These are phyloP conservation scores for Alternaria longipes DNA, from an alignment of 2,329 filamentous ascomycete genomes.

Conservation along the genomic window DNA sequence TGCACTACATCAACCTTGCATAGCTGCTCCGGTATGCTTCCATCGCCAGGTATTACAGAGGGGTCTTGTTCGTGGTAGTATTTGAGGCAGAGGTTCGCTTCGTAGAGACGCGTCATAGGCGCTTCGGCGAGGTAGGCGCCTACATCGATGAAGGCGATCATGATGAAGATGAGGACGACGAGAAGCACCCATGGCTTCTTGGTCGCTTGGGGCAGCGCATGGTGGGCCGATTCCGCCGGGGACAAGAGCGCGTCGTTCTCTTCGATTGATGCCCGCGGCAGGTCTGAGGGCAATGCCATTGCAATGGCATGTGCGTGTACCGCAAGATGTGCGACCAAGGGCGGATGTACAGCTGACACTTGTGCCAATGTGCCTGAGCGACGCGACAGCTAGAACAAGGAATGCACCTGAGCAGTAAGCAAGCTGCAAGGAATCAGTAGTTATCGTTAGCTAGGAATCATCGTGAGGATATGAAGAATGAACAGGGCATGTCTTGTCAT, in stretches of 20 bases:
- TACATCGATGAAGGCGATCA: conserved; percentile 58
- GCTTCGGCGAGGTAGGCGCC: conserved; percentile 57
- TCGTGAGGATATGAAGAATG: background rate
- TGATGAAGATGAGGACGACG: conserved; percentile 48
- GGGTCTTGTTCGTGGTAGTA: conserved; percentile 56
- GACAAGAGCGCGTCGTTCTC: conserved; percentile 33
- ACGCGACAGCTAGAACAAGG: background rate
- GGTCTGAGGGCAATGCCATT: conserved; percentile 18
- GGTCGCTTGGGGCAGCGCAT: conserved; percentile 7
- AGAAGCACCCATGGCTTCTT: conserved; percentile 47
- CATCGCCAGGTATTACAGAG: conserved; percentile 53
- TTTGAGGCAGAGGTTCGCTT: conserved; percentile 59
- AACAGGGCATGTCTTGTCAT: background rate
- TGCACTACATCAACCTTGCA: conserved; percentile 62
- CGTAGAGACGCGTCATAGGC: conserved; percentile 59
- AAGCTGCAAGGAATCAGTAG: background rate
- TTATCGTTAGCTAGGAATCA: background rate
- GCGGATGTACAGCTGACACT: background rate
- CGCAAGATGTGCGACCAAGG: background rate
- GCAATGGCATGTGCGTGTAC: background rate
- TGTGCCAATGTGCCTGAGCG: background rate
- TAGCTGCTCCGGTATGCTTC: conserved; percentile 57
- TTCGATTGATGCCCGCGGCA: conserved; percentile 26
- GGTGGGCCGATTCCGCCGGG: conserved; percentile 12
- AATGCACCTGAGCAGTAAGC: background rate